Base-by-base conservation (phyloP, 768 basidiomycete species). In the Tricholoma sp. region DNA sequence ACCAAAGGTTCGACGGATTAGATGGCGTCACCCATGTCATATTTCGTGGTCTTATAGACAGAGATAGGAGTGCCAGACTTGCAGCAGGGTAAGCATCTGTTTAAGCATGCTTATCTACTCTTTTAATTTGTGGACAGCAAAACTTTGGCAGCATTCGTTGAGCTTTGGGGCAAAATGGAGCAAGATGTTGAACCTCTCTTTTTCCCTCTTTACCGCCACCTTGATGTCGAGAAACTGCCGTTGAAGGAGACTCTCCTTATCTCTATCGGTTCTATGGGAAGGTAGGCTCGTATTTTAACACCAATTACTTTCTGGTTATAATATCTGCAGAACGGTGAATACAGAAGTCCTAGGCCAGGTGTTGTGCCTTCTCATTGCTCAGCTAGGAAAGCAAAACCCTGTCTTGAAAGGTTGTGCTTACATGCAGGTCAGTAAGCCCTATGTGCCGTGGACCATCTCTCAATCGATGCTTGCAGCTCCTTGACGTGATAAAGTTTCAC, bases 331-430 rank as follows among this genome's bases (percentile, higher is more conserved):
- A 53, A 72, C 76, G 9, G 68, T 77, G 18, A 77, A 83, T 53
- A 58, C 67, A 4, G 80, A 83, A 47, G 67, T 86, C 27, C 70
- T 91, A 19, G 79, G 83, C 18, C 81, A 82, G 56, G 79, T 80
- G 10, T 65, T 91, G 2, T 82, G 76, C 55, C 78, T 84, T 51
- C 69, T 94, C 3, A 78, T 91, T 18, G 77, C 81, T 2, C 86
- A 87, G 54, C 72, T 94, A 6, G 88, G 84, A 1, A 78, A 84
- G 57, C 68, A 74, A 32, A 94, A 90, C 60, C 82, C 84, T 2
- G 78, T 89, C 5, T 62, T 94, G 29, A 88, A 82, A 68, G 87
- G 86, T 21, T 75, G 78, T 14, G 88, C 89, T 0, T 81, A 80
- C 60, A 79, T 80, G 65, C 87, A 91, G 73, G 91, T 85, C 62